Base-by-base conservation (phyloP, 2,329 filamentous ascomycete species). In the Trichophyton verrucosum region DNA sequence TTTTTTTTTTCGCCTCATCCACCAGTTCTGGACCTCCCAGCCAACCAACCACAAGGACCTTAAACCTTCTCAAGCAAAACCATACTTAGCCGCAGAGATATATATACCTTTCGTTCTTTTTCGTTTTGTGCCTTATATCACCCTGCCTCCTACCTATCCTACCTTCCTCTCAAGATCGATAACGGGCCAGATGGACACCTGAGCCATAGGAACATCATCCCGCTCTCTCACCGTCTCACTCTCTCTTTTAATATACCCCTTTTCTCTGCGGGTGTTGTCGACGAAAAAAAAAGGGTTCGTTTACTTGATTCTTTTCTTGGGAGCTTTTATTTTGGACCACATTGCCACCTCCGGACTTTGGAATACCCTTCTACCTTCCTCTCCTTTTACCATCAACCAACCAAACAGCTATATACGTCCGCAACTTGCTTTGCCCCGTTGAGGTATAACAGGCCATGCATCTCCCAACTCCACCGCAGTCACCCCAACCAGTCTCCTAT, bases 381-480 rank as follows among this genome's bases (percentile, higher is more conserved):
- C 22, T 56, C 38, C 38, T 44, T n/a, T 44, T 44, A 15, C 40
- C 40, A 44, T 44, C 40, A 15, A 44, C 11, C 40, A 17, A 47
- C 44, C 44, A 47, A 47, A 17, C 27, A 30, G 27, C n/a, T 33
- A 24, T 11, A 17, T 27, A 53, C 49, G 13, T 6, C 49, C 13
- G 8, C 20, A 17, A 36, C 51, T 11, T 24, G 9, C 40, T 44
- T 17, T 22, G 7, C 20, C 17, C 44, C n/a, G 0, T 24, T 22
- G 9, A 47, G 44, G 40, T 44, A 44, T 15, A 30, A 40, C 27
- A 22, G 55, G 55, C 69, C 65, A 75, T 77, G 71, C 27, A 42
- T 33, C 70, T 78, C 38, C 74, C 76, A 44, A 78, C 76, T 58
- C 76, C 77, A 60, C 76, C 76, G 42, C 69, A 74, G 36, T 77